phyloP scores from a whole-genome alignment of 129 eudicot genomes.

The Flaveria bidentis region DNA sequence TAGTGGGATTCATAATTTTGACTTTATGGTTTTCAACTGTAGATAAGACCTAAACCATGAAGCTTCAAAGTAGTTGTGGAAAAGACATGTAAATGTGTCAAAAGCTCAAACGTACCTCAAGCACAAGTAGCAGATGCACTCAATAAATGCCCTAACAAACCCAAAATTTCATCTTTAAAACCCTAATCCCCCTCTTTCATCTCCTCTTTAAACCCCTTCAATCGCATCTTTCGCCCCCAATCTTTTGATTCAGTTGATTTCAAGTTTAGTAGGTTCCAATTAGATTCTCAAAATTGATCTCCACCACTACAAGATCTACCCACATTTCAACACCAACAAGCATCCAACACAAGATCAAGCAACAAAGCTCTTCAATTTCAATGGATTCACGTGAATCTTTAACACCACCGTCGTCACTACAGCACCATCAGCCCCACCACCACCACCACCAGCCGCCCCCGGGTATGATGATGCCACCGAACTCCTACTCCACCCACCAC shows the following conservation, averaged over 20 bases:
- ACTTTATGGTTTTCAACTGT: neutral
- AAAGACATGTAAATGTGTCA: conserved; percentile 7
- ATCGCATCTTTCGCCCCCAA: conserved; percentile 10
- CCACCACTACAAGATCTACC: conserved; percentile 22
- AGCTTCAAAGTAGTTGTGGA: conserved; percentile 22
- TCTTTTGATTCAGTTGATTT: neutral
- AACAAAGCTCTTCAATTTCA: neutral
- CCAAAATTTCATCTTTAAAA: conserved; percentile 33
- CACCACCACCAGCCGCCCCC: conserved; percentile 37
- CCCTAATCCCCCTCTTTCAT: conserved; percentile 23
- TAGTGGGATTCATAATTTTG: neutral
- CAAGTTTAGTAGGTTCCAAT: neutral
- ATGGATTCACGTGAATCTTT: conserved; percentile 60
- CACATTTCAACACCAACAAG: conserved; percentile 12
- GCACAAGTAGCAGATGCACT: conserved; percentile 37
- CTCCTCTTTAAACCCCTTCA: conserved; percentile 19
- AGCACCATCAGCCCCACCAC: conserved; percentile 41
- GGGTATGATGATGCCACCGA: conserved; percentile 44
- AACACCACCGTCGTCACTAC: conserved; percentile 40
- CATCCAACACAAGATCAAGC: neutral
- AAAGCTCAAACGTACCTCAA: conserved; percentile 11
- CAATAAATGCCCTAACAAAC: conserved; percentile 33
- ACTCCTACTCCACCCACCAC: conserved; percentile 34
- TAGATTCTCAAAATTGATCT: conserved; percentile 22
- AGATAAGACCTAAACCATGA: conserved; percentile 21